Conservation (phyloP, 768 basidiomycete species). For the Xerocomellus chrysenteron region DNA sequence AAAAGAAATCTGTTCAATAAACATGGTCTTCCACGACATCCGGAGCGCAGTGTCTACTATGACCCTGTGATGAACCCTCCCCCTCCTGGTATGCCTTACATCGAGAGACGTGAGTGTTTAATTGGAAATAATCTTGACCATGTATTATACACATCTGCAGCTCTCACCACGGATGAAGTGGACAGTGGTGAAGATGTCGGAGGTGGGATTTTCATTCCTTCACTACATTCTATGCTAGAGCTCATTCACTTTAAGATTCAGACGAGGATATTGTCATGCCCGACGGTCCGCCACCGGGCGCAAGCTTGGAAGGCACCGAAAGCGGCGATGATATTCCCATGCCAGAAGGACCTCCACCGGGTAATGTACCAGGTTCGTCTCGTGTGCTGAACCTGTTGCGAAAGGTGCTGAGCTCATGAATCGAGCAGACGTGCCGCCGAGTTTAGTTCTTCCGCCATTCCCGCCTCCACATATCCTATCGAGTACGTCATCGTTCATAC, state of each 20-base stretch:
- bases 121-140: neutral
- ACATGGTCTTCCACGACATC: constrained; percentile 83
- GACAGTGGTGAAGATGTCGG: constrained; percentile 62
- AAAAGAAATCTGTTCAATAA: constrained; percentile 76
- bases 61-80: constrained; percentile 92
- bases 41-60: constrained; percentile 91
- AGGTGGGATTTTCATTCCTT: constrained; percentile 27
- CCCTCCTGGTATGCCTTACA: constrained; percentile 96
- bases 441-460: constrained; percentile 9
- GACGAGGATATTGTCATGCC: constrained; percentile 71
- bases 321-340: constrained; percentile 85
- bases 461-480: constrained; percentile 22
- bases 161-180: constrained; percentile 59
- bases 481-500: constrained; percentile 18
- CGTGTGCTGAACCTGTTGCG: neutral
- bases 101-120: constrained; percentile 70
- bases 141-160: constrained; percentile 34
- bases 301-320: constrained; percentile 35
- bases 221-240: neutral
- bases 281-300: constrained; percentile 55
- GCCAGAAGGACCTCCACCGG: constrained; percentile 79
- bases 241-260: constrained; percentile 11
- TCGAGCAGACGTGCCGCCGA: constrained; percentile 2
- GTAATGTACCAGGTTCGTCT: constrained; percentile 21
- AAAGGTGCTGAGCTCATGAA: neutral